Evolutionary conservation across 129 eudicot species (phyloP).

Genomic region (Silybum marianum): DNA sequence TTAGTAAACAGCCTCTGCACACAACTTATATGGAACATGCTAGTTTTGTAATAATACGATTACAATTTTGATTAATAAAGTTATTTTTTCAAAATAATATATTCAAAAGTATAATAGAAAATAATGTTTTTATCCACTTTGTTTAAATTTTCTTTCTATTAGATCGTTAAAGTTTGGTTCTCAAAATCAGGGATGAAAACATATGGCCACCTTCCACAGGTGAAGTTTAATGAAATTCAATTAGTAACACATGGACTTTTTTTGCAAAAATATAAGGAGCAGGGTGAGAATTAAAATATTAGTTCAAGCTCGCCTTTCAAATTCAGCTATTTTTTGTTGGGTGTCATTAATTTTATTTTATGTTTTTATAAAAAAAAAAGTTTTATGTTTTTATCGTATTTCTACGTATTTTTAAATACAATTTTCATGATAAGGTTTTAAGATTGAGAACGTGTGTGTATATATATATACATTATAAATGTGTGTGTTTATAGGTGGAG

Average conservation of each 20-base stretch:
- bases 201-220: not conserved
- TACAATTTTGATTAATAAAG: too few relatives aligned
- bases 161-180: not conserved
- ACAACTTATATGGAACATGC: not conserved
- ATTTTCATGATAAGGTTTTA: not conserved
- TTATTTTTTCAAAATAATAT: too few relatives aligned
- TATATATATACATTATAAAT: too few relatives aligned
- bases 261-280: not conserved
- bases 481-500: too few relatives aligned
- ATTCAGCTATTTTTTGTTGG: not conserved
- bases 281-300: not conserved
- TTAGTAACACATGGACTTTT: not conserved
- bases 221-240: too few relatives aligned
- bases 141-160: too few relatives aligned
- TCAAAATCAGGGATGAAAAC: too few relatives aligned
- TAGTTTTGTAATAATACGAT: not conserved
- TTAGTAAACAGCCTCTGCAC: too few relatives aligned
- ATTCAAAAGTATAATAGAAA: not conserved
- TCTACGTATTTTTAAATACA: not conserved
- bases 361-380: too few relatives aligned
- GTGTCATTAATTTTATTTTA: not conserved
- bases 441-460: too few relatives aligned
- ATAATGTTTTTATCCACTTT: not conserved
- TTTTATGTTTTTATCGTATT: not conserved
- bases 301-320: not conserved